Percentiles rank a stretch among this genome's conserved stretches.
phyloP scores from a whole-genome alignment of 495 filamentous ascomycete genomes.

The Penicillium canescens region DNA sequence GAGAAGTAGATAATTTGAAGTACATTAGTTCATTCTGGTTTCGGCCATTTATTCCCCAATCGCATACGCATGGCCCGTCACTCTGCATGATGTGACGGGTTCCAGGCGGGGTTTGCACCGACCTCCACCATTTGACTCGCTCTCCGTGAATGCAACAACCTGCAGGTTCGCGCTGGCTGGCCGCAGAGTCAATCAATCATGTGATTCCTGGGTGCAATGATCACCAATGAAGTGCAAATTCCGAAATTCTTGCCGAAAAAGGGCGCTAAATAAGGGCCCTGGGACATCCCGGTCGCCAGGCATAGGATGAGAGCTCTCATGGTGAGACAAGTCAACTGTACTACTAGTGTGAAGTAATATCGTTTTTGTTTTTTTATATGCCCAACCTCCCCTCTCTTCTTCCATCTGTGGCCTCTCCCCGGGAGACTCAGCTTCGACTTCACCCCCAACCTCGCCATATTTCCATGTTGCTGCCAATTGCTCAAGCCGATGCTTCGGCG shows the following conservation, averaged over 20 bases:
- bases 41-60: conserved; percentile 25
- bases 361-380: conserved; percentile 6
- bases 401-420: conserved; percentile 4
- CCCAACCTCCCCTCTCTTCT: background rate
- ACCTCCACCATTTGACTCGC: conserved; percentile 20
- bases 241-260: conserved; percentile 8
- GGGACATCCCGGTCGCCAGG: conserved; percentile 27
- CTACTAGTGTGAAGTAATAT: conserved; percentile 2
- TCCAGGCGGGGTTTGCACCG: conserved; percentile 27
- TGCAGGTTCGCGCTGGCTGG: conserved; percentile 42
- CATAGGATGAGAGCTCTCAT: conserved; percentile 24
- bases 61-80: conserved; percentile 23
- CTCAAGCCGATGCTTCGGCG: conserved; percentile 39
- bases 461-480: conserved; percentile 43
- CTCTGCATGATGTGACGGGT: conserved; percentile 34
- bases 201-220: conserved; percentile 31
- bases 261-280: conserved; percentile 25
- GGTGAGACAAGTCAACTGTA: conserved; percentile 28
- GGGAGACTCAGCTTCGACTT: conserved; percentile 1
- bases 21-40: conserved; percentile 16
- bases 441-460: conserved; percentile 9
- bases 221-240: conserved; percentile 26
- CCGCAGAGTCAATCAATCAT: conserved; percentile 44
- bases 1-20: conserved; percentile 15
- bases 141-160: conserved; percentile 16